Conservation (phyloP, 2,329 filamentous ascomycete species). For the Orbilia javanica region DNA sequence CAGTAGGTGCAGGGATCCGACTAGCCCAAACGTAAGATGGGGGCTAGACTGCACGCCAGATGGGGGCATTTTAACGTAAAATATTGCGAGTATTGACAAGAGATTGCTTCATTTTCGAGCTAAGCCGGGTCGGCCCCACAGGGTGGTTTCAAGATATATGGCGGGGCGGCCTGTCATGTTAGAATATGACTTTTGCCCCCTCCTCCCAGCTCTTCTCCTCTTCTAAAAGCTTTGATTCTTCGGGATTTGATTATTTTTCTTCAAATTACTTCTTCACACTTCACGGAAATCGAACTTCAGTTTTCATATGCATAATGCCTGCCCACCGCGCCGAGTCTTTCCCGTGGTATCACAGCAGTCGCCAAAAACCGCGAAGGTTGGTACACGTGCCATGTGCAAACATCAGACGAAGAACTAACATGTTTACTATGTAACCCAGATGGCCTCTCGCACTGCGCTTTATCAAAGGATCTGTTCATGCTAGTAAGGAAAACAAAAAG, state of each 20-base stretch:
- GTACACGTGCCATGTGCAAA: background rate
- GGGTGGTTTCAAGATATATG: conserved; percentile 7
- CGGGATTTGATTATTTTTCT: background rate
- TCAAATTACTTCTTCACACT: background rate
- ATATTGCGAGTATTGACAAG: conserved; percentile 19
- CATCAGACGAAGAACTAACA: conserved; percentile 2
- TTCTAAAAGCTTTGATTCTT: background rate
- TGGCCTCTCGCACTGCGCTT: conserved; percentile 76
- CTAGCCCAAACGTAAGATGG: background rate
- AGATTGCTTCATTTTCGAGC: conserved; percentile 5
- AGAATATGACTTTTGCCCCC: background rate
- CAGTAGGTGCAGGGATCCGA: background rate
- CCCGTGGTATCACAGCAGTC: conserved; percentile 56
- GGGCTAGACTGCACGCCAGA: background rate
- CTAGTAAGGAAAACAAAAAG: conserved; percentile 57
- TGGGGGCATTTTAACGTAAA: conserved; percentile 1
- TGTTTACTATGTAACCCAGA: conserved; percentile 63
- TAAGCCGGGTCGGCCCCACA: conserved; percentile 19
- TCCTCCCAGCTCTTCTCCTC: background rate
- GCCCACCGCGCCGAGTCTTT: conserved; percentile 41
- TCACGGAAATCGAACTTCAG: background rate
- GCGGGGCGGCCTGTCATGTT: conserved; percentile 6
- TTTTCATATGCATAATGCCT: conserved; percentile 27
- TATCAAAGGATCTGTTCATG: conserved; percentile 74
- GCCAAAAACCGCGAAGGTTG: conserved; percentile 57